Percentiles rank a stretch among this genome's conserved stretches.
Conservation (phyloP, 768 basidiomycete species). For the Macrolepiota fuliginosa region DNA sequence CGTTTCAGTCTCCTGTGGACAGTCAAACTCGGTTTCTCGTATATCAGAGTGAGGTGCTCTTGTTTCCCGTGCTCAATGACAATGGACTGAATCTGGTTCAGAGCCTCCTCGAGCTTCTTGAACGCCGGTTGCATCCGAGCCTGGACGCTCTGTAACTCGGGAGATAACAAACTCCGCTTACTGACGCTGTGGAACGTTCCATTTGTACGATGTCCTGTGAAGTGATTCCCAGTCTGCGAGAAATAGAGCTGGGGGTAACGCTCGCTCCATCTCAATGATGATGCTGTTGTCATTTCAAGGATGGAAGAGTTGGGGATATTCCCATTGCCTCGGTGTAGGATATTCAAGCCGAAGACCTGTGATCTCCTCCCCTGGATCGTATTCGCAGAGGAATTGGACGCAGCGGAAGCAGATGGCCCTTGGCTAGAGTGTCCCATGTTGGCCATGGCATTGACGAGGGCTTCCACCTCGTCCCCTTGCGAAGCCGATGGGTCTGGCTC, state of each 20-base stretch:
- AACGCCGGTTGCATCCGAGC: conserved; percentile 30
- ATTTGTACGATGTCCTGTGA: conserved; percentile 52
- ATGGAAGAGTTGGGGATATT: conserved; percentile 39
- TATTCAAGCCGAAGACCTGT: conserved; percentile 14
- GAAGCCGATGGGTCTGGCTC: conserved; percentile 22
- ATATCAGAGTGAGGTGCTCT: conserved; percentile 26
- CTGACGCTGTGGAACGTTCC: conserved; percentile 51
- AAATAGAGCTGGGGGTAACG: conserved; percentile 66
- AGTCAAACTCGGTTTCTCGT: conserved; percentile 7
- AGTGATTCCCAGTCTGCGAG: conserved; percentile 62
- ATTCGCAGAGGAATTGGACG: background rate
- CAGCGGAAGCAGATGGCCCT: background rate
- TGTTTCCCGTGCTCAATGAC: conserved; percentile 51
- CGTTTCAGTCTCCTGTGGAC: conserved; percentile 46
- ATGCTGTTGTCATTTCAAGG: conserved; percentile 46
- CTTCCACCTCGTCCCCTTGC: conserved; percentile 27
- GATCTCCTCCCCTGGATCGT: background rate
- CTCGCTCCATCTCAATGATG: conserved; percentile 29
- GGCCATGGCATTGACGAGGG: conserved; percentile 32
- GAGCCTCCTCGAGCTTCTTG: conserved; percentile 36
- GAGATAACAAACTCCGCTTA: conserved; percentile 40
- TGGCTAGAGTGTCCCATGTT: conserved; percentile 25
- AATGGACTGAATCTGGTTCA: conserved; percentile 43
- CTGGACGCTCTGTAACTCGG: conserved; percentile 30
- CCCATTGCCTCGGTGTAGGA: conserved; percentile 25